Evolutionary conservation across 371 early-diverging fungal genomes (phyloP).

Genomic region (Mortierella sp.): DNA sequence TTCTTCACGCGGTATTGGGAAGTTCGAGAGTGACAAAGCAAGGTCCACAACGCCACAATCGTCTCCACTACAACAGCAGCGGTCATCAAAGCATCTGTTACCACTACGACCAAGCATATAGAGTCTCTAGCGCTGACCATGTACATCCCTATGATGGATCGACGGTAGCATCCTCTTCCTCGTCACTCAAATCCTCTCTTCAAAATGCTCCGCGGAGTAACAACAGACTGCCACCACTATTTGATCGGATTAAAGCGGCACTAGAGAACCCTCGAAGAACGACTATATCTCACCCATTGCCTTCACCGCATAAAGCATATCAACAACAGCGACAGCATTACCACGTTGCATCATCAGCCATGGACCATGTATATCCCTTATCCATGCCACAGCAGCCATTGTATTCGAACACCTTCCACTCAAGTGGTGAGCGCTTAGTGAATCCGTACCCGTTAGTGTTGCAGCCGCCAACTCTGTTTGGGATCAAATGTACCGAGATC

Average conservation of each 20-base stretch:
- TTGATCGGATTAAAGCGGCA: conserved; percentile 41
- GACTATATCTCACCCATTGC: background rate
- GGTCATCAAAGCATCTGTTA: background rate
- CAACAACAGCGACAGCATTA: background rate
- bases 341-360: no score
- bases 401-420: background rate
- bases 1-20: no score
- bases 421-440: no score
- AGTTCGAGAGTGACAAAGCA: no score
- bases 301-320: background rate
- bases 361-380: background rate
- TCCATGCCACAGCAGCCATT: conserved; percentile 8
- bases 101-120: background rate
- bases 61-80: background rate
- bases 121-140: background rate
- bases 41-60: no score
- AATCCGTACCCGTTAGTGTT: background rate
- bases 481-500: conserved; percentile 15
- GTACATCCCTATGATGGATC: conserved; percentile 6
- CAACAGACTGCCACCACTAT: conserved; percentile 20
- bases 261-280: conserved; percentile 13
- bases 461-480: conserved; percentile 10
- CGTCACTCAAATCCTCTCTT: conserved; percentile 14
- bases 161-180: background rate
- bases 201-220: conserved; percentile 22